Evolutionary conservation across 2,329 filamentous ascomycete genomes (phyloP), one percentile per base, ranked within the genome.

Genomic region (Epichloe gansuensis): DNA sequence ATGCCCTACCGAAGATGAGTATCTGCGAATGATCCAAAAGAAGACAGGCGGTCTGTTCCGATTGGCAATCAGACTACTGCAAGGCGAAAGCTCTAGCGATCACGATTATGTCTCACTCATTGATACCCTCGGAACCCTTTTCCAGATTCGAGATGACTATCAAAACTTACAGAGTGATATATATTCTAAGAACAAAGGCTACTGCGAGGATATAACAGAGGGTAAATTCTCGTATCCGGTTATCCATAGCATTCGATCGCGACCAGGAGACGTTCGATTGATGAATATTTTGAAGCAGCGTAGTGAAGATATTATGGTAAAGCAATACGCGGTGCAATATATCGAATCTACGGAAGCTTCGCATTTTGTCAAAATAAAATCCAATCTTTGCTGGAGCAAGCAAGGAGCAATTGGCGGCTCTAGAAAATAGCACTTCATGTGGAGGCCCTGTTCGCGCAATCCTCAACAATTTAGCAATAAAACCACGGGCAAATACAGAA

Each of bases 31-130:
- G 87, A 86, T 91, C 15, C 79, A 79, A 57, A 88, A 91, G 70
- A 91, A 91, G 69, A 91, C 87, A 0, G 87, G 87, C 42, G 88
- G 87, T 0, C 74, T 93, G 1, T 91, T 91, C 72, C 76, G 87
- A 28, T 69, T 91, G 3, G 85, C 84, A 21, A 81, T 91, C 62
- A 86, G 87, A 67, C 75, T 91, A n/a, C 90, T 91, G 86, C 85
- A 89, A 68, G 83, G 82, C 50, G 83, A 88, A 68, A 46, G 39
- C 31, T 8, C 31, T 13, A 52, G 34, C 23, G 28, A 23, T 21
- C 17, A 17, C 13, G 39, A 56, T 31, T 56, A 31, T 25, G 46
- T 54, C 8, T 46, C 54, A 13, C 28, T 56, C 3, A 51, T 54
- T 6, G 41, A 54, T 3, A 43, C 48, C 3, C 37, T 55, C 1